A percentile compares a stretch with the other conserved stretches of the same genome.
Conservation (phyloP, 768 basidiomycete species). For the Suillus plorans region DNA sequence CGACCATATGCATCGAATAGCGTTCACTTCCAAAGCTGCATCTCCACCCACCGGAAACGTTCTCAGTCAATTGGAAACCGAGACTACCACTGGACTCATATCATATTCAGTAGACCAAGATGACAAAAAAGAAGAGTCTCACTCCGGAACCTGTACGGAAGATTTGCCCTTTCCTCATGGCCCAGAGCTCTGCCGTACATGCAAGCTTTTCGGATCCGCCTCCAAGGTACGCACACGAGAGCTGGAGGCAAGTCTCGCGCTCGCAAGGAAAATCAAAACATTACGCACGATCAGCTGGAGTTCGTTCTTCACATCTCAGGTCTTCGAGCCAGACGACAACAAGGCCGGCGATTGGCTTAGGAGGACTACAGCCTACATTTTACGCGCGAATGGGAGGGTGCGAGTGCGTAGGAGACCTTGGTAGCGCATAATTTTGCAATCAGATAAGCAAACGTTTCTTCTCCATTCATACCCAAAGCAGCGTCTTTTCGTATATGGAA, state of each 20-base stretch:
- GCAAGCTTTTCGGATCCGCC: conserved; percentile 28
- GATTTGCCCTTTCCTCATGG: conserved; percentile 30
- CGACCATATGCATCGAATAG: conserved; percentile 16
- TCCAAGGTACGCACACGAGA: conserved; percentile 42
- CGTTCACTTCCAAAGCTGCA: conserved; percentile 10
- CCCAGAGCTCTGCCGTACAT: conserved; percentile 36
- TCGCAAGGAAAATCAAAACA: conserved; percentile 45
- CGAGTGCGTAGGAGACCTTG: conserved; percentile 44
- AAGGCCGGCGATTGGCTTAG: conserved; percentile 22
- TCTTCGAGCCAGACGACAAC: conserved; percentile 14
- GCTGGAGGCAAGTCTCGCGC: conserved; percentile 43
- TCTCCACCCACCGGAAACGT: conserved; percentile 9
- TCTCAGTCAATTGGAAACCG: conserved; percentile 27
- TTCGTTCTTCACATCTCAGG: conserved; percentile 40
- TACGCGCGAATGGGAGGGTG: conserved; percentile 40
- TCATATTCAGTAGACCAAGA: conserved; percentile 23
- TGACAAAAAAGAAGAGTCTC: conserved; percentile 5
- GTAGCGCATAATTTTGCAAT: conserved; percentile 15
- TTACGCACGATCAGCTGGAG: conserved; percentile 52
- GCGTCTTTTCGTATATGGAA: background rate
- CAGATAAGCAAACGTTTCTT: background rate
- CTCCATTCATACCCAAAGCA: background rate
- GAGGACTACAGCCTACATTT: conserved; percentile 41
- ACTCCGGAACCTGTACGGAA: background rate
- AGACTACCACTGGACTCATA: conserved; percentile 13